phyloP scores from a whole-genome alignment of 2,329 filamentous ascomycete species.

The Acrocalymma vagum region DNA sequence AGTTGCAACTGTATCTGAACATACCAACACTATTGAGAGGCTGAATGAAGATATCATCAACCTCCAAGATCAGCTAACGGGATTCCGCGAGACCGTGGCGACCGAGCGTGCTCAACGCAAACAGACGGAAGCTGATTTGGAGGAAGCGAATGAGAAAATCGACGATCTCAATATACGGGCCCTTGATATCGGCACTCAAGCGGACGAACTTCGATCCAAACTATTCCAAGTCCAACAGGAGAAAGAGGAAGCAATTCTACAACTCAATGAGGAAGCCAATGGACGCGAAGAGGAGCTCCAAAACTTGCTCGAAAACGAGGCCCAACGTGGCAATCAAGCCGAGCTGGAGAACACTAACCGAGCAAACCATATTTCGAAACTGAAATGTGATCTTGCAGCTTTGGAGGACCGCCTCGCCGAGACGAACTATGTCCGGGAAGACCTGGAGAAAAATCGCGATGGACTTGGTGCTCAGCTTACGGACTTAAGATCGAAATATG shows the following conservation, averaged over 20 bases:
- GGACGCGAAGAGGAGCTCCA: slow-evolving; percentile 51
- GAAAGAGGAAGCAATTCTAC: slow-evolving; percentile 47
- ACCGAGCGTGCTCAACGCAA: slow-evolving; percentile 55
- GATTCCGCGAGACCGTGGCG: slow-evolving; percentile 47
- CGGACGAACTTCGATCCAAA: slow-evolving; percentile 59
- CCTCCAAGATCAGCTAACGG: slow-evolving; percentile 48
- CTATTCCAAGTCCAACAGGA: slow-evolving; percentile 56
- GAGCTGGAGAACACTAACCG: slow-evolving; percentile 46
- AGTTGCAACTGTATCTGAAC: slow-evolving; percentile 40
- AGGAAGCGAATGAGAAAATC: slow-evolving; percentile 52
- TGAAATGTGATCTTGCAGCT: slow-evolving; percentile 43
- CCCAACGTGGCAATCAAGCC: slow-evolving; percentile 45
- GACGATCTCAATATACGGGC: slow-evolving; percentile 51
- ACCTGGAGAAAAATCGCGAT: slow-evolving; percentile 40
- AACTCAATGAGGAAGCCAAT: slow-evolving; percentile 46
- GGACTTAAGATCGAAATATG: slow-evolving; percentile 39
- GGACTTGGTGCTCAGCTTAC: slow-evolving; percentile 44
- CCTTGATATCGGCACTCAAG: slow-evolving; percentile 52
- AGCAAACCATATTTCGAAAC: slow-evolving; percentile 41
- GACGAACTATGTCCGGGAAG: slow-evolving; percentile 40
- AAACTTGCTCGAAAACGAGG: slow-evolving; percentile 49
- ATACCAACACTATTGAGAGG: slow-evolving; percentile 44
- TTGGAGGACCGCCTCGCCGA: slow-evolving; percentile 27
- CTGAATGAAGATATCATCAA: slow-evolving; percentile 44
- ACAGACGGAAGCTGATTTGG: slow-evolving; percentile 52